Percentiles rank a stretch among this genome's conserved stretches.
These are phyloP conservation scores for Lactarius hengduanensis DNA, from an alignment of 768 basidiomycete genomes.

Conservation along the genomic window DNA sequence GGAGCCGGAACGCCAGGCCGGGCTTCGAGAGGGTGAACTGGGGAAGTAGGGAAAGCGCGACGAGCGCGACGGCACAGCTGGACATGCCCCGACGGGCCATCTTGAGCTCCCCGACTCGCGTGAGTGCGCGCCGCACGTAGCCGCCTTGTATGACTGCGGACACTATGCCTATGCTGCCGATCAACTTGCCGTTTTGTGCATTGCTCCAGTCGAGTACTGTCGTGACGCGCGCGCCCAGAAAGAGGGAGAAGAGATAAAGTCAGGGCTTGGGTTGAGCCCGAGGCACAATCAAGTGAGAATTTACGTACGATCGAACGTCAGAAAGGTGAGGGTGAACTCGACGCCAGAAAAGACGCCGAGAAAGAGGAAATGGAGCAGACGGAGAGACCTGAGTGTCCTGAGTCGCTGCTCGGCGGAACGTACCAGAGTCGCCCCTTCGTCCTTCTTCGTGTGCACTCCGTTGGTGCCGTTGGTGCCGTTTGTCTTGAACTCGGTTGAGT, in stretches of 20 bases:
- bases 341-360: slow-evolving; percentile 90
- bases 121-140: slow-evolving; percentile 81
- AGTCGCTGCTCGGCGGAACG: slow-evolving; percentile 49
- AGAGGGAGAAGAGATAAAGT: neutral
- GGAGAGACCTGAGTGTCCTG: slow-evolving; percentile 54
- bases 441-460: slow-evolving; percentile 6
- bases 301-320: slow-evolving; percentile 81
- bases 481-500: neutral
- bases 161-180: slow-evolving; percentile 85
- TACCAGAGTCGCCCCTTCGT: slow-evolving; percentile 19
- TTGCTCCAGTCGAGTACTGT: slow-evolving; percentile 88
- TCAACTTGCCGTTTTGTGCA: slow-evolving; percentile 80
- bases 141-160: slow-evolving; percentile 91
- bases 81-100: slow-evolving; percentile 83
- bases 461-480: slow-evolving; percentile 16
- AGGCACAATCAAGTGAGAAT: neutral
- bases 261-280: too few species aligned
- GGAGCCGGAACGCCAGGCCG: slow-evolving; percentile 48
- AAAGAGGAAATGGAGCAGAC: slow-evolving; percentile 79
- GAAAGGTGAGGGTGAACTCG: slow-evolving; percentile 95
- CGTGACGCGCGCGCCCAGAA: neutral
- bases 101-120: slow-evolving; percentile 71
- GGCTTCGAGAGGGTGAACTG: slow-evolving; percentile 44
- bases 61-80: slow-evolving; percentile 68
- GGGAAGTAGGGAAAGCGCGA: slow-evolving; percentile 72